Base-by-base conservation (phyloP, 257 asterid genomes). In the Nicotiana attenuata region DNA sequence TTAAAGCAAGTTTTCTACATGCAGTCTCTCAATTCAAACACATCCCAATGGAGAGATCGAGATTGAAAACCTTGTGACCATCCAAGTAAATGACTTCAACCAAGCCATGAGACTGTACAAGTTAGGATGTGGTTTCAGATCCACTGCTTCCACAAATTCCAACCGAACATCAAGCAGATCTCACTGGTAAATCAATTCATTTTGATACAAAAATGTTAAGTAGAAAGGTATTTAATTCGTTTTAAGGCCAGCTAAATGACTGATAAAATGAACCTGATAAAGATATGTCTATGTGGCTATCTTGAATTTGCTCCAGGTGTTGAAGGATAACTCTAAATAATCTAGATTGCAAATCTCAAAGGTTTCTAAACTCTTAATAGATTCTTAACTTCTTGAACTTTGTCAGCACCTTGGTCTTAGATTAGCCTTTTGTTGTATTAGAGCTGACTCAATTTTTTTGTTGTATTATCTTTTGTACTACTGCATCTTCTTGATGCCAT, bases 161-260 rank as follows among this genome's bases (percentile, higher is more conserved):
- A 82, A 82, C 69, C 71, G 50, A 82, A 82, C 68, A 64, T 82
- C 85, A 29, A 82, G 85, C 71, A 82, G 85, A 77, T 82, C 85
- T 45, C 85, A 82, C 77, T 77, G 85, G 85, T 82, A 82, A 52
- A 26, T 77, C 71, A 29, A 26, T 33, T 82, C 71, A 20, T 50
- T 33, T n/a, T 20, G 10, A 61, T 33, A 35, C 77, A 45, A 15
- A 15, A 47, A 80, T 41, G 55, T 10, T 2, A 10, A 24, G 26
- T 8, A 64, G 15, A 47, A 26, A 66, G 75, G 33, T 29, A 47
- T 47, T 38, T 33, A 45, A 65, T n/a, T 64, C 2, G 47, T 57
- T 29, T 57, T 14, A 2, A 57, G 71, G 28, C 56, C 41, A 78
- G 81, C 33, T 78, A 78, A n/a, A 59, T 59, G 53, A 77, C 66